Conservation (phyloP, 2,329 filamentous ascomycete species). For the Thielaviopsis populi region DNA sequence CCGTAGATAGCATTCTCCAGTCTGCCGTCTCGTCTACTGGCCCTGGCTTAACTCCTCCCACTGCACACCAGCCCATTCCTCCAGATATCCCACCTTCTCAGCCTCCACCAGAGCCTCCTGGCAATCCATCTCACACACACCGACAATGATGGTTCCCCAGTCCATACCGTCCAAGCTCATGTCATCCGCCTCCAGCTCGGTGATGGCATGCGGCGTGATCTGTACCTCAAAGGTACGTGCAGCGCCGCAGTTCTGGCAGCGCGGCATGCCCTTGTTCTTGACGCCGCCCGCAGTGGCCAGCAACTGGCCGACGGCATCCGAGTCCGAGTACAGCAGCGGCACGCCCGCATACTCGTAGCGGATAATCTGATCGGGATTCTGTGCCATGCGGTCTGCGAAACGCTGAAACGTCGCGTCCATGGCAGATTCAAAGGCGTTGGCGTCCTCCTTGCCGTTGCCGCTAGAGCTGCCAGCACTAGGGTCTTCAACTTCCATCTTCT, state of each 20-base stretch:
- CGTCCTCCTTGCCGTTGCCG: constrained; percentile 36
- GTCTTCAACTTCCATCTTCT: constrained; percentile 27
- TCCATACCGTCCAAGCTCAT: constrained; percentile 76
- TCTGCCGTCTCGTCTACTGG: constrained; percentile 19
- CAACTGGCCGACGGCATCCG: constrained; percentile 55
- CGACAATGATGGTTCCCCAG: constrained; percentile 86
- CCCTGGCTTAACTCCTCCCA: constrained; percentile 63
- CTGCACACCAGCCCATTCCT: constrained; percentile 97
- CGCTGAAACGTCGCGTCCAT: constrained; percentile 66
- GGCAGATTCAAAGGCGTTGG: constrained; percentile 54
- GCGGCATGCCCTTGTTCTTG: constrained; percentile 41
- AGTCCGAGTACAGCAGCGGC: constrained; percentile 67
- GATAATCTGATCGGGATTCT: constrained; percentile 72
- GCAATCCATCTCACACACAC: constrained; percentile 71
- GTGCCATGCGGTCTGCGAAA: constrained; percentile 61
- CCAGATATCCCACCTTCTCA: constrained; percentile 60
- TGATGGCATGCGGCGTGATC: constrained; percentile 79
- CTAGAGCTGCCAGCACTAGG: constrained; percentile 21
- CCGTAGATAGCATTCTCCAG: neutral
- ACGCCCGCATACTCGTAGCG: constrained; percentile 62
- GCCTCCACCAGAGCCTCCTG: constrained; percentile 40
- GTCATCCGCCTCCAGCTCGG: constrained; percentile 68
- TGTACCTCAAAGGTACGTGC: constrained; percentile 80
- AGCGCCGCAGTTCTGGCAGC: constrained; percentile 61
- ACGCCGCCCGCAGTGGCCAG: constrained; percentile 27